Evolutionary conservation across 495 filamentous ascomycete species (phyloP), one percentile per base, ranked within the genome.

Genomic region (Hypoxylon fragiforme): DNA sequence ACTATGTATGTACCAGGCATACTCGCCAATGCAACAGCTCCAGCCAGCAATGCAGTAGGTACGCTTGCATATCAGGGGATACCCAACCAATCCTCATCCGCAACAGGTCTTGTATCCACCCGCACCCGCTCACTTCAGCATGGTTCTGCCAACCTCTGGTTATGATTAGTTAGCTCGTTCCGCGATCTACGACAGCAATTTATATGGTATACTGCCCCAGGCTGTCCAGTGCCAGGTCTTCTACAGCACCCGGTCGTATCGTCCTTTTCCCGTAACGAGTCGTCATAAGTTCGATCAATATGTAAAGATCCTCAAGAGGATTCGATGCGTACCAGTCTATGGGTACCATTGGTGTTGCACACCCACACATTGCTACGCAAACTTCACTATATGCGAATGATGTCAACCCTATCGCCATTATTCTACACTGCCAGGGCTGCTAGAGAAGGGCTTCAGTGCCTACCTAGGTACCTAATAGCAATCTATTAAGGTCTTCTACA

Each of bases 341-440:
- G 41, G 35, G 39, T 47, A 8, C 15, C 34, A 48, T 54, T 7
- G 40, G n/a, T n/a, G n/a, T n/a, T n/a, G n/a, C n/a, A n/a, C n/a
- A n/a, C n/a, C n/a, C n/a, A n/a, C n/a, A n/a, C 45, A 31, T 50
- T 55, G 37, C 47, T 52, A 61, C 57, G 57, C 52, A 57, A 62
- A 62, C 43, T n/a, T 57, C 42, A 32, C 43, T 47, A 32, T 31
- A 55, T 47, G 53, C 51, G 53, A 62, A 50, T 54, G 34, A 57
- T 62, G 59, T 62, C 48, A 57, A 54, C 50, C 59, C 53, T 55
- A 40, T 63, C 50, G 53, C 44, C 44, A 48, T 38, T 46, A 39
- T 26, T 26, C n/a, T n/a, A n/a, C n/a, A n/a, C n/a, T n/a, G n/a
- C n/a, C n/a, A n/a, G n/a, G n/a, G n/a, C n/a, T n/a, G n/a, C n/a